Evolutionary conservation across 2,329 filamentous ascomycete genomes (phyloP).

Genomic region (Ascochyta koolunga): DNA sequence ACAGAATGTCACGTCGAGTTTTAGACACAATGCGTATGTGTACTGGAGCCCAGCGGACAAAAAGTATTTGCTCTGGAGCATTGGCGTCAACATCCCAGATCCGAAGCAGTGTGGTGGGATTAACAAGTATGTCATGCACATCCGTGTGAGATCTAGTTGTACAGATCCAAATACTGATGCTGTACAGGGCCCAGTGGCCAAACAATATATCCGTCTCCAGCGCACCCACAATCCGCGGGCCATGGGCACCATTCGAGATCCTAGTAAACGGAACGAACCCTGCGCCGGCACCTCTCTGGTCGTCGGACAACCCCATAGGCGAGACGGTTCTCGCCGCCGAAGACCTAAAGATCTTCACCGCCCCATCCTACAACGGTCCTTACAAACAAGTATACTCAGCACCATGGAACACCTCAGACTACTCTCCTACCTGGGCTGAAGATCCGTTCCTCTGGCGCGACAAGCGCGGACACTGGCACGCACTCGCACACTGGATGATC

Average conservation of each 20-base stretch:
- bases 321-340: conserved; percentile 46
- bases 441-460: conserved; percentile 48
- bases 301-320: conserved; percentile 27
- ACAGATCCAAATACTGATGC: not conserved
- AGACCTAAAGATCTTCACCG: conserved; percentile 46
- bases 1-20: conserved; percentile 50
- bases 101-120: conserved; percentile 22
- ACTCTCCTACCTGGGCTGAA: conserved; percentile 31
- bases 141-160: not conserved
- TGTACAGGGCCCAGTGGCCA: conserved; percentile 15
- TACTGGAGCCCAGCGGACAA: conserved; percentile 54
- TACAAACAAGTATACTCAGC: conserved; percentile 31
- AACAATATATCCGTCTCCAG: conserved; percentile 29
- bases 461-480: conserved; percentile 45
- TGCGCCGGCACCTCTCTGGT: conserved; percentile 49
- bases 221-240: conserved; percentile 18
- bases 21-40: conserved; percentile 56
- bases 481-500: conserved; percentile 45
- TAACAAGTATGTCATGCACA: conserved; percentile 2
- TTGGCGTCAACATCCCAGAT: conserved; percentile 47
- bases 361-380: conserved; percentile 31
- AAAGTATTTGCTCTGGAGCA: conserved; percentile 55
- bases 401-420: conserved; percentile 30
- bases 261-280: conserved; percentile 51
- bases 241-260: conserved; percentile 21